phyloP scores from a whole-genome alignment of 257 asterid genomes.

The Jacaranda mimosifolia region DNA sequence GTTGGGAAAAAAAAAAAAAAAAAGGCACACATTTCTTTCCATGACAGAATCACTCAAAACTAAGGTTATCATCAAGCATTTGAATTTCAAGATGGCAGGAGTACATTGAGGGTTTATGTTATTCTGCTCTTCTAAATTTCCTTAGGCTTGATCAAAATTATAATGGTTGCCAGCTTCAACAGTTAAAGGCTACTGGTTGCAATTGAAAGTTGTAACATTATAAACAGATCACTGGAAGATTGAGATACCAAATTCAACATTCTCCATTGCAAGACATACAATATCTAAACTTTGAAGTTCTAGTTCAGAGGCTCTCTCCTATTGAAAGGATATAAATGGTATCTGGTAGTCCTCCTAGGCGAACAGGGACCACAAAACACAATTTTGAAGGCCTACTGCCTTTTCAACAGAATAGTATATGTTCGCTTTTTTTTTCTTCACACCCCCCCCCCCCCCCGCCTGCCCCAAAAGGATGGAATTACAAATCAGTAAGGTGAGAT shows the following conservation, averaged over 20 bases:
- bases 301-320: neutral
- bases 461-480: neutral
- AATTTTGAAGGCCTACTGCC: neutral
- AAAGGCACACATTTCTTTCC: neutral
- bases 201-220: slow-evolving; percentile 1
- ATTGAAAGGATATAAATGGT: neutral
- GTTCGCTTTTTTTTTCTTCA: neutral
- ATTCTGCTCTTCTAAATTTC: neutral
- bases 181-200: neutral
- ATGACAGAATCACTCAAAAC: neutral
- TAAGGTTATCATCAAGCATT: slow-evolving; percentile 2
- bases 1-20: neutral
- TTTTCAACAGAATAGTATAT: neutral
- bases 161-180: neutral
- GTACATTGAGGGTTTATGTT: neutral
- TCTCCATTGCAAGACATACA: neutral
- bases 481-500: slow-evolving; percentile 1
- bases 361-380: slow-evolving; percentile 1
- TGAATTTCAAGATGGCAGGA: slow-evolving; percentile 17
- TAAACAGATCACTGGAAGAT: neutral
- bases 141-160: slow-evolving; percentile 11
- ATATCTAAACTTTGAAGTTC: neutral
- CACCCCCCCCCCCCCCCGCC: no score
- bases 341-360: slow-evolving; percentile 3
- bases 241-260: slow-evolving; percentile 11